A percentile compares a stretch with the other conserved stretches of the same genome.
phyloP scores from a whole-genome alignment of 495 filamentous ascomycete genomes.

The Cairneyella variabilis region DNA sequence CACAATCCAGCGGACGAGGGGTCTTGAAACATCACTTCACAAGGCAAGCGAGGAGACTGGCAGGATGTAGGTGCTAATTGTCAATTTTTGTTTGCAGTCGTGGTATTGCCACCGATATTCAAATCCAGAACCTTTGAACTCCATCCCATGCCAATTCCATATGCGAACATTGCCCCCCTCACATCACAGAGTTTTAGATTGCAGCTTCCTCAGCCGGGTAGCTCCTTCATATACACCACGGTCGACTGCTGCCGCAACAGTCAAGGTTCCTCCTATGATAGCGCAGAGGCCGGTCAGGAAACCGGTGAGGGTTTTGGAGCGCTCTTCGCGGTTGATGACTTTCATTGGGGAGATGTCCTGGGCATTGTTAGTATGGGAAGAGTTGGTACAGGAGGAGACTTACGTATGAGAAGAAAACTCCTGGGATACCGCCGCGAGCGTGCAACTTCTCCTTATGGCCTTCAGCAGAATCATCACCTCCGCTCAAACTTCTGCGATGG shows the following conservation, averaged over 20 bases:
- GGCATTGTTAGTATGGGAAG: background rate
- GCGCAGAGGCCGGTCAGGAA: conserved; percentile 94
- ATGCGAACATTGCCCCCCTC: background rate
- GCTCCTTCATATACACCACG: conserved; percentile 86
- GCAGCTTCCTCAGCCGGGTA: conserved; percentile 80
- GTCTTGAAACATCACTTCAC: too few relatives aligned
- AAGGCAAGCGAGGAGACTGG: too few relatives aligned
- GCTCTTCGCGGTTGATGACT: conserved; percentile 93
- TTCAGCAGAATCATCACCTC: conserved; percentile 76
- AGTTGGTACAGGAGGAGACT: conserved; percentile 30
- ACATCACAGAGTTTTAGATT: conserved; percentile 49
- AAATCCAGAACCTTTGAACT: conserved; percentile 22
- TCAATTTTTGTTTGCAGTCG: too few relatives aligned
- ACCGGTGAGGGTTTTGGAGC: conserved; percentile 78
- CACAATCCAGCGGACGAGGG: too few relatives aligned
- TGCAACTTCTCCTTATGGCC: conserved; percentile 89
- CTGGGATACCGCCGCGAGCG: conserved; percentile 86
- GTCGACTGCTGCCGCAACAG: conserved; percentile 91
- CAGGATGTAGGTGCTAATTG: too few relatives aligned
- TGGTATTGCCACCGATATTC: too few relatives aligned
- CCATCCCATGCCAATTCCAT: conserved; percentile 22
- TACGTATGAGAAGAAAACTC: conserved; percentile 96
- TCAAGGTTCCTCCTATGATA: conserved; percentile 90
- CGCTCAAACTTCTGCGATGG: conserved; percentile 80
- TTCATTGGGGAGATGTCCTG: conserved; percentile 99